Evolutionary conservation across 2,329 filamentous ascomycete genomes (phyloP).

Genomic region (Scedosporium apiospermum): DNA sequence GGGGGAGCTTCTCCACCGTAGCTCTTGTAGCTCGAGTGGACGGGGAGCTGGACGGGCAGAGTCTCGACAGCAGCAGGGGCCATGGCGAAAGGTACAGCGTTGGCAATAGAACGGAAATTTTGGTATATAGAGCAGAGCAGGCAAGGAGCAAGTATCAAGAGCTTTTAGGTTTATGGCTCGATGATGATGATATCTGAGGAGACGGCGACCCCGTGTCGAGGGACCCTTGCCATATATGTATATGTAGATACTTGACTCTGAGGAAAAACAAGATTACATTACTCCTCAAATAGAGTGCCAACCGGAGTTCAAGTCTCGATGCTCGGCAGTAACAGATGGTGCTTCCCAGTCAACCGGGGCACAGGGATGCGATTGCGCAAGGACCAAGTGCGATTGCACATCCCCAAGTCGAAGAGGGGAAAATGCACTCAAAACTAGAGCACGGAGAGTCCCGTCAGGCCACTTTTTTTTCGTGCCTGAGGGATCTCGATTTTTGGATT

Average conservation of each 20-base stretch:
- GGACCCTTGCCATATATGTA: not conserved
- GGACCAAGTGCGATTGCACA: not conserved
- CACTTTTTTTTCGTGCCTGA: not conserved
- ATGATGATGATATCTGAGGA: too few relatives aligned
- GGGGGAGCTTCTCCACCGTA: not conserved
- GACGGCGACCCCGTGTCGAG: not conserved
- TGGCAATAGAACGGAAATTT: not conserved
- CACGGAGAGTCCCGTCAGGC: not conserved
- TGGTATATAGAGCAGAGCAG: not conserved
- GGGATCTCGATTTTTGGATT: not conserved
- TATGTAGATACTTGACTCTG: not conserved
- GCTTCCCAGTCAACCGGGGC: not conserved
- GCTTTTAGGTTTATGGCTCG: not conserved
- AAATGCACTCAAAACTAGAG: not conserved
- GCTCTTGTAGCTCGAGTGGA: not conserved
- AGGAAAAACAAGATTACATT: too few relatives aligned
- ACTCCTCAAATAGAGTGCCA: too few relatives aligned
- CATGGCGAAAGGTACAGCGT: not conserved
- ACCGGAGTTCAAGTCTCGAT: too few relatives aligned
- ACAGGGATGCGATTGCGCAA: not conserved
- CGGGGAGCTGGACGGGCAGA: not conserved
- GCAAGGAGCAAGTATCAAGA: not conserved
- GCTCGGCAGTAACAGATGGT: too few relatives aligned
- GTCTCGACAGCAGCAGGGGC: slow-evolving; percentile 3
- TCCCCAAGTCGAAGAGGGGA: not conserved